phyloP scores from a whole-genome alignment of 345 rosid species.

The Stellera chamaejasme region DNA sequence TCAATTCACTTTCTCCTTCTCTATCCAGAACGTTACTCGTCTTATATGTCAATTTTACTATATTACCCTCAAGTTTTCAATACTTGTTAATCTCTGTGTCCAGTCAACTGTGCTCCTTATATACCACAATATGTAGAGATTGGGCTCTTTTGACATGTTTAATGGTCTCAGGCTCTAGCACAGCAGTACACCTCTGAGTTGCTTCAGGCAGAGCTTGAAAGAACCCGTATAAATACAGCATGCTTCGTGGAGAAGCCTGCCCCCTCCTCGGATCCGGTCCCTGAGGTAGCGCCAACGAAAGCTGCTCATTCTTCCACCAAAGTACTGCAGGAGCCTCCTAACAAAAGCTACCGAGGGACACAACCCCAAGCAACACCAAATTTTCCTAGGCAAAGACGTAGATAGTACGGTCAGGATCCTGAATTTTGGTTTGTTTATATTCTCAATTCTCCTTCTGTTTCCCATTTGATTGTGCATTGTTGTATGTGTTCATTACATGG shows the following conservation, averaged over 20 bases:
- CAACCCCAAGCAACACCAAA: conserved; percentile 44
- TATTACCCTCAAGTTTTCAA: not conserved
- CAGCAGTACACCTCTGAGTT: conserved; percentile 77
- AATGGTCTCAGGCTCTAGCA: conserved; percentile 53
- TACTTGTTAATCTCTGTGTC: too few species aligned
- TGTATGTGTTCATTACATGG: conserved; percentile 8
- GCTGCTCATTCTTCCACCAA: conserved; percentile 50
- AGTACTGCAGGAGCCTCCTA: conserved; percentile 65
- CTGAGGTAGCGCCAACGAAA: conserved; percentile 43
- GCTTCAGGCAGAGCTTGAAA: conserved; percentile 79
- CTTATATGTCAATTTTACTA: too few species aligned
- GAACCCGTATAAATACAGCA: conserved; percentile 86
- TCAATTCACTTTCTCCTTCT: too few species aligned
- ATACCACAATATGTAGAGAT: too few species aligned
- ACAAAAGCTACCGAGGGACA: conserved; percentile 37
- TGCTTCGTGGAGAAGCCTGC: conserved; percentile 64
- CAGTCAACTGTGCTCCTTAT: too few species aligned
- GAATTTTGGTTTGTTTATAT: not conserved
- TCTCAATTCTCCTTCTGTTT: too few species aligned
- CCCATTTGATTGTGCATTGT: conserved; percentile 13
- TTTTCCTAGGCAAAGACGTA: conserved; percentile 45
- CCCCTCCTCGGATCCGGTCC: conserved; percentile 52
- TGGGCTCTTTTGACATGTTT: not conserved
- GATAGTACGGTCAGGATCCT: conserved; percentile 24
- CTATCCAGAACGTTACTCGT: too few species aligned